A percentile compares a stretch with the other conserved stretches of the same genome.
phyloP scores from a whole-genome alignment of 345 rosid species.

The Anacardium occidentale region DNA sequence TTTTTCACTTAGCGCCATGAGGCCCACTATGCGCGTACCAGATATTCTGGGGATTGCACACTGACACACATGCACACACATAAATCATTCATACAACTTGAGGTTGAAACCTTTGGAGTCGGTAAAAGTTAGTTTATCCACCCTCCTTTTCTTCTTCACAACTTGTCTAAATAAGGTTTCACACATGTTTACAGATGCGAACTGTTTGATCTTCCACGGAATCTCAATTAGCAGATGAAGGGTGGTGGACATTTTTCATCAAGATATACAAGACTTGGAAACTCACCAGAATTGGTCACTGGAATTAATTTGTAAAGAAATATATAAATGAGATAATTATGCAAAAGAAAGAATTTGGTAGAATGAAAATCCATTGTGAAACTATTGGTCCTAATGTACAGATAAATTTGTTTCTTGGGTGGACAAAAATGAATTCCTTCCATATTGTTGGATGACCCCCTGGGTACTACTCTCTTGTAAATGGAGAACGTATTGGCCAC shows the following conservation, averaged over 20 bases:
- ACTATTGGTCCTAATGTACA: slow-evolving; percentile 33
- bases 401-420: slow-evolving; percentile 31
- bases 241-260: slow-evolving; percentile 12
- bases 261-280: slow-evolving; percentile 24
- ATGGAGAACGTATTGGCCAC: not conserved
- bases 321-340: slow-evolving; percentile 18
- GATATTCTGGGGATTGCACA: too few relatives aligned
- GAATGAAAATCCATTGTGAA: slow-evolving; percentile 25
- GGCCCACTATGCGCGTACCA: too few relatives aligned
- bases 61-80: not conserved
- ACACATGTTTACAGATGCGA: slow-evolving; percentile 25
- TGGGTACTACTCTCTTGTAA: too few relatives aligned
- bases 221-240: slow-evolving; percentile 16
- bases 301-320: slow-evolving; percentile 36
- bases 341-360: slow-evolving; percentile 15
- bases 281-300: slow-evolving; percentile 25
- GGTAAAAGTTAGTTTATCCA: not conserved
- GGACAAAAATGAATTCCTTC: slow-evolving; percentile 28
- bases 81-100: not conserved
- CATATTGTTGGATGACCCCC: not conserved
- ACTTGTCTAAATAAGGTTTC: not conserved
- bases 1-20: too few relatives aligned
- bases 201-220: slow-evolving; percentile 21
- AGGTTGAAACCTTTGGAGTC: slow-evolving; percentile 10
- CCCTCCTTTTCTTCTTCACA: not conserved